Percentiles rank a stretch among this genome's conserved stretches.
These are phyloP conservation scores for Neocucurbitaria cava DNA, from an alignment of 2,329 filamentous ascomycete species.

Conservation along the genomic window DNA sequence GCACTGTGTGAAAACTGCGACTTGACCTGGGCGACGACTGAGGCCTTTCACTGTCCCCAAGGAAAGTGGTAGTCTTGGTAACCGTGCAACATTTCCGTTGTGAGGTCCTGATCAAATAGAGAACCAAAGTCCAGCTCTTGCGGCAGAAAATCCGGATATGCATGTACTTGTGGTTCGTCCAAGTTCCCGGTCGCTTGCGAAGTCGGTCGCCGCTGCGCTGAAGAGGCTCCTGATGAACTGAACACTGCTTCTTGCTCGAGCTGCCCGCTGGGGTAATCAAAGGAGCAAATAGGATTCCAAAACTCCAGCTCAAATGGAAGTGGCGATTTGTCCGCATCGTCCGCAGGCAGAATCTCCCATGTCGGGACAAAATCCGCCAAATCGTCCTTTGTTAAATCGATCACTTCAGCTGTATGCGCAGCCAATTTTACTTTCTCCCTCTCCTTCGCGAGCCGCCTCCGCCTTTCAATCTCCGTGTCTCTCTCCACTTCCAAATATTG, in stretches of 20 bases:
- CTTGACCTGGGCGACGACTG: neutral
- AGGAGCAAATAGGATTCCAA: neutral
- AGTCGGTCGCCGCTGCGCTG: neutral
- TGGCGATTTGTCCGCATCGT: neutral
- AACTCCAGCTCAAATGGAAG: neutral
- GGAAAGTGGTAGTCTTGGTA: neutral
- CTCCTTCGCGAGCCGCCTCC: neutral
- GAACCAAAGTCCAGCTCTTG: neutral
- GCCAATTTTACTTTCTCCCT: constrained; percentile 2
- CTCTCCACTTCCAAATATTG: neutral
- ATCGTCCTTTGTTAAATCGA: constrained; percentile 9
- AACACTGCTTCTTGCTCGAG: neutral
- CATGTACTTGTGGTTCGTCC: neutral
- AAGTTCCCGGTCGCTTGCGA: neutral
- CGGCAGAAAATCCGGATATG: neutral
- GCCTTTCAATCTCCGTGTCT: neutral
- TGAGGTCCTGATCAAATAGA: neutral
- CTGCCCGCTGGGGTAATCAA: neutral
- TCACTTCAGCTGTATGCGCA: neutral
- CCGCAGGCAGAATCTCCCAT: neutral
- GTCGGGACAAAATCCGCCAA: neutral
- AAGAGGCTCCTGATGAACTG: neutral
- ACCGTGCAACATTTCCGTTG: neutral
- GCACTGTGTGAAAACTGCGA: neutral
- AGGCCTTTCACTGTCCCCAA: neutral